A percentile compares a stretch with the other conserved stretches of the same genome.
phyloP scores from a whole-genome alignment of 2,329 filamentous ascomycete genomes.

The Aspergillus udagawae region DNA sequence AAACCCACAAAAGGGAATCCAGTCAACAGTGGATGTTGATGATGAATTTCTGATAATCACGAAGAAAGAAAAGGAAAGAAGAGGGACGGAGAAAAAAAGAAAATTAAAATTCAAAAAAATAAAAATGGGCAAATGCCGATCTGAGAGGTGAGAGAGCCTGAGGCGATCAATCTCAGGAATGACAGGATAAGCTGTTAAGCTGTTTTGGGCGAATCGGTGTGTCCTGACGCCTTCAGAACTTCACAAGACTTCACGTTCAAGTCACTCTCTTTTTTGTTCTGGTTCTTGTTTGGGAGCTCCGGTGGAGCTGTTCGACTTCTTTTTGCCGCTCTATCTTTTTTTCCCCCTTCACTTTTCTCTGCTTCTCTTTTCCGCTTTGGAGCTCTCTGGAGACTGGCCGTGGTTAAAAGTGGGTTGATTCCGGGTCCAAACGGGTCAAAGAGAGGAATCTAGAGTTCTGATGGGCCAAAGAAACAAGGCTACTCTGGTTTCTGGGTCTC shows the following conservation, averaged over 20 bases:
- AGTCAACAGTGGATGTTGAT: constrained; percentile 2
- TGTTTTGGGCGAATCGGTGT: constrained; percentile 38
- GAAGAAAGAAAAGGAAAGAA: constrained; percentile 11
- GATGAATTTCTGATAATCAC: constrained; percentile 1
- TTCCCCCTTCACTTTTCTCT: not conserved
- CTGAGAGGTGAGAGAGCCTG: not conserved
- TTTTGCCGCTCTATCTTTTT: not conserved
- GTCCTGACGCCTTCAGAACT: constrained; percentile 8
- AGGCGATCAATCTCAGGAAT: not conserved
- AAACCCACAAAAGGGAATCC: constrained; percentile 13
- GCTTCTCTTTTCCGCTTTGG: not conserved
- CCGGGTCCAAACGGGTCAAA: not conserved
- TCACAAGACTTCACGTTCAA: not conserved
- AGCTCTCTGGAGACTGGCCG: not conserved
- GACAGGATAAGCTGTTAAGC: constrained; percentile 12
- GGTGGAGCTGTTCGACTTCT: constrained; percentile 1
- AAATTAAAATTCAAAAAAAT: too few species aligned
- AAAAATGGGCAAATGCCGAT: not conserved
- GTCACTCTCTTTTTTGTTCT: constrained; percentile 7
- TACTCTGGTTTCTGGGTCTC: not conserved
- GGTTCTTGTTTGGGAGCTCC: not conserved
- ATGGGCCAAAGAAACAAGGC: not conserved
- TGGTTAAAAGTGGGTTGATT: not conserved
- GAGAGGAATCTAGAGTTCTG: not conserved
- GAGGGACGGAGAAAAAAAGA: too few species aligned